Evolutionary conservation across 352 stramenopile genomes (phyloP).

Genomic region (Phytopythium chamaehyphon): DNA sequence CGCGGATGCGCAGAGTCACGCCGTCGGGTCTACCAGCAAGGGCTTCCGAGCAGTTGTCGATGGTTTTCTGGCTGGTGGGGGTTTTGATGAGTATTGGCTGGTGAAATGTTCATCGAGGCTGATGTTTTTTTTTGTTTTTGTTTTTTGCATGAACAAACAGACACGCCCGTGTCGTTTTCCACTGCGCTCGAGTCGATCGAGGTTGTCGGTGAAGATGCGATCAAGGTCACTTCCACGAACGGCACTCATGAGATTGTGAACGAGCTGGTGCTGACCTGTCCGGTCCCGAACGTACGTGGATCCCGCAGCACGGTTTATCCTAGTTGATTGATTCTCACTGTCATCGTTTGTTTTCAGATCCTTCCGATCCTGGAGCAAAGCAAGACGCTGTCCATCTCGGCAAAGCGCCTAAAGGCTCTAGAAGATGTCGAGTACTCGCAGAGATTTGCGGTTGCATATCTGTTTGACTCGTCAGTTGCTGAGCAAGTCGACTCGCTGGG

Average conservation of each 20-base stretch:
- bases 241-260: constrained; percentile 51
- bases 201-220: constrained; percentile 38
- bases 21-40: constrained; percentile 29
- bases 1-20: constrained; percentile 27
- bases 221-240: constrained; percentile 37
- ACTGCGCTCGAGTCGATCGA: constrained; percentile 48
- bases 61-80: constrained; percentile 39
- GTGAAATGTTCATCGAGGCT: too few species aligned
- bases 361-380: constrained; percentile 56
- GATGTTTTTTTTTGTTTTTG: too few species aligned
- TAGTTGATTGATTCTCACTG: neutral
- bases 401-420: constrained; percentile 27
- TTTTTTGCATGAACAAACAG: too few species aligned
- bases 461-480: constrained; percentile 48
- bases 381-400: constrained; percentile 21
- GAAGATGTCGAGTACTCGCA: constrained; percentile 59
- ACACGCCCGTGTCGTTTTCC: constrained; percentile 33
- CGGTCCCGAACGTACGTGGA: constrained; percentile 44
- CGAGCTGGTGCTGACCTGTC: constrained; percentile 67
- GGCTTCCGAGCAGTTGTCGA: constrained; percentile 59
- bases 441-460: constrained; percentile 56
- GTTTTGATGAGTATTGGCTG: too few species aligned
- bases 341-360: constrained; percentile 17
- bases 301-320: neutral
- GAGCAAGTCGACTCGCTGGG: constrained; percentile 32